A percentile compares a stretch with the other conserved stretches of the same genome.
These are phyloP conservation scores for Dendryphion nanum DNA, from an alignment of 2,329 filamentous ascomycete genomes.

Conservation along the genomic window DNA sequence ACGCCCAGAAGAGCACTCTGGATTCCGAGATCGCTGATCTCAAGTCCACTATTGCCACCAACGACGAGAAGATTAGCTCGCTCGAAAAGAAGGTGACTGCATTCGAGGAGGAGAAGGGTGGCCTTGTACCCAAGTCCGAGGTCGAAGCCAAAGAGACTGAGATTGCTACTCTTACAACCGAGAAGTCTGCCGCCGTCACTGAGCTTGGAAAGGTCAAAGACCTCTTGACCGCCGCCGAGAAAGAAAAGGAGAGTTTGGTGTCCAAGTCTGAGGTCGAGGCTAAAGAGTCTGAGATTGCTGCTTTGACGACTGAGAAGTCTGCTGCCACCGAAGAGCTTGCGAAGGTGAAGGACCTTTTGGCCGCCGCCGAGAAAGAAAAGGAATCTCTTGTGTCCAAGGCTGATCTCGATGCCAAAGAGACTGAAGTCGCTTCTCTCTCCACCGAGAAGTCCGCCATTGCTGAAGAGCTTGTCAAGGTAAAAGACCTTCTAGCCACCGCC, in stretches of 20 bases:
- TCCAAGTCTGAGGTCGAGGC: conserved; percentile 3
- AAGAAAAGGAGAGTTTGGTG: no score
- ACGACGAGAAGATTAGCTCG: not conserved
- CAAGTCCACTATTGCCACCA: conserved; percentile 4
- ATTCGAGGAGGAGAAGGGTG: no score
- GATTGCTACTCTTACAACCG: conserved; percentile 18
- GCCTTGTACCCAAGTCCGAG: conserved; percentile 17
- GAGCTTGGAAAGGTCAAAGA: not conserved
- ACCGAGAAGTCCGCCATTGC: conserved; percentile 9
- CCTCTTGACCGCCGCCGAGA: no score
- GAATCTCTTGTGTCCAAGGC: conserved; percentile 1
- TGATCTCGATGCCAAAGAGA: not conserved
- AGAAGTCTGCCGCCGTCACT: conserved; percentile 2
- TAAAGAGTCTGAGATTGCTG: not conserved
- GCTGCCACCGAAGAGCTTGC: conserved; percentile 3
- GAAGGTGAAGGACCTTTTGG: not conserved
- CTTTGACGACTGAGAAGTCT: conserved; percentile 2
- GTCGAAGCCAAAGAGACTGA: conserved; percentile 30
- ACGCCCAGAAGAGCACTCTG: conserved; percentile 26
- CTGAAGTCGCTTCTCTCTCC: not conserved
- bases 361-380: conserved; percentile 5
- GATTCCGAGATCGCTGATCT: conserved; percentile 21
- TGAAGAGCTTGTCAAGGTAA: conserved; percentile 1
- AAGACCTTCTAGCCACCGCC: not conserved
- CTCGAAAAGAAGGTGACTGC: no score